phyloP scores from a whole-genome alignment of 1,284 basidiomycete genomes.

The Megacollybia platyphylla region DNA sequence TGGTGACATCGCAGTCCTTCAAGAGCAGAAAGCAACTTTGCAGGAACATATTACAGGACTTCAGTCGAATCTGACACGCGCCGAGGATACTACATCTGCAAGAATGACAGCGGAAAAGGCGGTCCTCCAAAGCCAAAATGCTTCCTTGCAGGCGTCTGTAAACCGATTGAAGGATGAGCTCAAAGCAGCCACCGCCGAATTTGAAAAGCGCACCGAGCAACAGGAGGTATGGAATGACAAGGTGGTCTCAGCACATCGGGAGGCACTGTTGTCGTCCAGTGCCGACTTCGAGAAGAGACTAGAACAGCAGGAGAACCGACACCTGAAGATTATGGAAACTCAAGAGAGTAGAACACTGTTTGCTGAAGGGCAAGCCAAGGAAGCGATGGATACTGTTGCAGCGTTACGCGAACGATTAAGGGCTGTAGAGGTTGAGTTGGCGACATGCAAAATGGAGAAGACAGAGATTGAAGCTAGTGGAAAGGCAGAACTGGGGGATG shows the following conservation, averaged over 20 bases:
- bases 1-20: background rate
- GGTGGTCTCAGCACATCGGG: constrained; percentile 9
- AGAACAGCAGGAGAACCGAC: constrained; percentile 10
- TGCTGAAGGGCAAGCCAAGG: background rate
- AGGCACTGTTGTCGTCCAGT: constrained; percentile 10
- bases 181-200: background rate
- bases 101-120: background rate
- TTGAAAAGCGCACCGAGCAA: constrained; percentile 5
- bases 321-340: constrained; percentile 10
- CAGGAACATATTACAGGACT: background rate
- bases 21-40: constrained; percentile 2
- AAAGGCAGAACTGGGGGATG: constrained; percentile 5
- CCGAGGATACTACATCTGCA: background rate
- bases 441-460: constrained; percentile 12
- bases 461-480: constrained; percentile 1
- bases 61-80: background rate
- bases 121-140: constrained; percentile 1
- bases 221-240: constrained; percentile 11
- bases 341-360: background rate
- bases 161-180: background rate
- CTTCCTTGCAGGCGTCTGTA: constrained; percentile 1
- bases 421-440: constrained; percentile 13
- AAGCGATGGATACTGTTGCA: background rate
- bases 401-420: background rate
- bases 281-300: constrained; percentile 12